Conservation (phyloP, 305 asterid species). For the Fraxinus angustifolia region DNA sequence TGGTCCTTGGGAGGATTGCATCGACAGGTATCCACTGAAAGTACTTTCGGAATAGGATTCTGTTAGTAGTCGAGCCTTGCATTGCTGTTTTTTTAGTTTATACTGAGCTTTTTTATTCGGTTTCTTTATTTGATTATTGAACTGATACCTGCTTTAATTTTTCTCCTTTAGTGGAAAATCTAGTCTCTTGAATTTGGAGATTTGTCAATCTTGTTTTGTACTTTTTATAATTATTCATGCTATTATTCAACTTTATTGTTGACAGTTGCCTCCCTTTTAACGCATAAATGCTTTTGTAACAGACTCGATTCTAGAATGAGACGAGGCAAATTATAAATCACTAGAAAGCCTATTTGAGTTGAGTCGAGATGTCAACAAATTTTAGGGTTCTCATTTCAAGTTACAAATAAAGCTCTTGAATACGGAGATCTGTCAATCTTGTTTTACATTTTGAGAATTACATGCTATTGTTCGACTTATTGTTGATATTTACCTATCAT, state of each 20-base stretch:
- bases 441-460: neutral
- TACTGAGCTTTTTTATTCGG: neutral
- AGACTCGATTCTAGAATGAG: neutral
- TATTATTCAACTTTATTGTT: neutral
- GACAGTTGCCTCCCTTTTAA: neutral
- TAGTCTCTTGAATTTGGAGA: neutral
- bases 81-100: neutral
- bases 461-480: neutral
- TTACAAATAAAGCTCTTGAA: neutral
- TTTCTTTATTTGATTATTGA: neutral
- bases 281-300: neutral
- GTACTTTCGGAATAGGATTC: constrained; percentile 25
- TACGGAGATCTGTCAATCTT: neutral
- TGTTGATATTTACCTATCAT: neutral
- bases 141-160: neutral
- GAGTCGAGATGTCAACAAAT: neutral
- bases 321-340: neutral
- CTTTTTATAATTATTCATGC: neutral
- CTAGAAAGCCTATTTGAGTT: neutral
- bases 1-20: constrained; percentile 61
- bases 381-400: neutral
- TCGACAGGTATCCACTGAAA: constrained; percentile 43
- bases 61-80: neutral
- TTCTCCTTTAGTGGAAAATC: neutral
- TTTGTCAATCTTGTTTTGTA: neutral